Conservation (phyloP, 2,329 filamentous ascomycete species). For the Fusarium piperis region DNA sequence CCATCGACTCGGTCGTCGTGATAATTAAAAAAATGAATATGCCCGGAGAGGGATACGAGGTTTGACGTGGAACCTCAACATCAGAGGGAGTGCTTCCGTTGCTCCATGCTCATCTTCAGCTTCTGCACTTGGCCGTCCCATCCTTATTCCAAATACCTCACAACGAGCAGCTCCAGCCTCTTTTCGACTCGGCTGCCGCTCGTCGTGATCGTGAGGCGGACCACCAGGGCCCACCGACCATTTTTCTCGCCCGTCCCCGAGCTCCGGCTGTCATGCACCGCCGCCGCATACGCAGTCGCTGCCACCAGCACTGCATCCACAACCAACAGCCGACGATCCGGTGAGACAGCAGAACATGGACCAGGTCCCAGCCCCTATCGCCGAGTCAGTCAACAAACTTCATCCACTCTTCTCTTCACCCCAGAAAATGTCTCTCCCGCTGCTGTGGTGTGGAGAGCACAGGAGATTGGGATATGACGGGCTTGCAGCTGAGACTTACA, state of each 20-base stretch:
- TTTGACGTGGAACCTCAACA: not conserved
- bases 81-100: not conserved
- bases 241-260: not conserved
- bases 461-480: not conserved
- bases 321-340: slow-evolving; percentile 32
- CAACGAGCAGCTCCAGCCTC: slow-evolving; percentile 38
- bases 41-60: not conserved
- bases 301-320: slow-evolving; percentile 34
- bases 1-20: not conserved
- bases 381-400: slow-evolving; percentile 10
- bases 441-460: not conserved
- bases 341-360: slow-evolving; percentile 37
- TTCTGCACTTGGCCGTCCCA: not conserved
- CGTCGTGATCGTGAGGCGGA: slow-evolving; percentile 27
- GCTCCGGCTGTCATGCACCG: slow-evolving; percentile 18
- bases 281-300: slow-evolving; percentile 27
- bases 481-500: slow-evolving; percentile 37
- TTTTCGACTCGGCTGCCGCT: slow-evolving; percentile 13
- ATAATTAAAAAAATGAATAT: not conserved
- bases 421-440: not conserved
- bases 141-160: slow-evolving; percentile 11
- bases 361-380: slow-evolving; percentile 35
- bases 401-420: not conserved
- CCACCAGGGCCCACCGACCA: slow-evolving; percentile 32
- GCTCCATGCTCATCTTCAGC: not conserved